phyloP scores from a whole-genome alignment of 2,329 filamentous ascomycete genomes.

The Monilinia laxa region DNA sequence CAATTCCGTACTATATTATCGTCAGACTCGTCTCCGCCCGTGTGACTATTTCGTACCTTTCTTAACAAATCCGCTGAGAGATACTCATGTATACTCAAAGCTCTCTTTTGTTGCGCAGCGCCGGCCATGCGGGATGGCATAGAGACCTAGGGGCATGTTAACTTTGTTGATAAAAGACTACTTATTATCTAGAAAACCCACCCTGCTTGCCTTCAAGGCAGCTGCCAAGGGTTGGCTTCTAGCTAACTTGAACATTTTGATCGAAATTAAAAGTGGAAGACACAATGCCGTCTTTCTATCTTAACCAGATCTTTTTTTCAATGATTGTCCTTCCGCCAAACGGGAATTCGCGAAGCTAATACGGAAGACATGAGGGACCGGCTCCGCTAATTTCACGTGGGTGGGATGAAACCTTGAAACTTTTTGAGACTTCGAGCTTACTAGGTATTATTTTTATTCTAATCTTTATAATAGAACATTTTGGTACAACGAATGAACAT shows the following conservation, averaged over 20 bases:
- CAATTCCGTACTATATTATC: slow-evolving; percentile 79
- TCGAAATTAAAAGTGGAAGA: slow-evolving; percentile 32
- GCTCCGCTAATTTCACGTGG: slow-evolving; percentile 29
- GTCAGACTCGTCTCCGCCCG: slow-evolving; percentile 35
- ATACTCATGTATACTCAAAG: slow-evolving; percentile 97
- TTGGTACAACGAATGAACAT: slow-evolving; percentile 8
- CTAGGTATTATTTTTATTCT: slow-evolving; percentile 2
- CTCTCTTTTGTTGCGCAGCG: slow-evolving; percentile 74
- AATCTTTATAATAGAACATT: neutral
- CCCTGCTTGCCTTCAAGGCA: slow-evolving; percentile 75
- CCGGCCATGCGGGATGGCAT: slow-evolving; percentile 60
- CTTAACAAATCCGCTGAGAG: slow-evolving; percentile 88
- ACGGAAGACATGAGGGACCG: slow-evolving; percentile 25
- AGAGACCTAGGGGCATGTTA: slow-evolving; percentile 44
- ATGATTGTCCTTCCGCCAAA: slow-evolving; percentile 22
- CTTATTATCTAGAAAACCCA: slow-evolving; percentile 47
- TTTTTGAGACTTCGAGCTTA: neutral
- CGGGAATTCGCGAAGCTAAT: slow-evolving; percentile 26
- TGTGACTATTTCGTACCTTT: slow-evolving; percentile 49
- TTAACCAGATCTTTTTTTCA: slow-evolving; percentile 24
- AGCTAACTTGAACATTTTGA: slow-evolving; percentile 83
- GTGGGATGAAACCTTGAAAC: slow-evolving; percentile 1
- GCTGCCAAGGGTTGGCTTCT: slow-evolving; percentile 78
- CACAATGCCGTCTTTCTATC: slow-evolving; percentile 32
- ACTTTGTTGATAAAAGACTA: slow-evolving; percentile 32